Evolutionary conservation across 176 grass and related monocot genomes (phyloP), one percentile per base, ranked within the genome.

Genomic region (Thinopyrum elongatum): DNA sequence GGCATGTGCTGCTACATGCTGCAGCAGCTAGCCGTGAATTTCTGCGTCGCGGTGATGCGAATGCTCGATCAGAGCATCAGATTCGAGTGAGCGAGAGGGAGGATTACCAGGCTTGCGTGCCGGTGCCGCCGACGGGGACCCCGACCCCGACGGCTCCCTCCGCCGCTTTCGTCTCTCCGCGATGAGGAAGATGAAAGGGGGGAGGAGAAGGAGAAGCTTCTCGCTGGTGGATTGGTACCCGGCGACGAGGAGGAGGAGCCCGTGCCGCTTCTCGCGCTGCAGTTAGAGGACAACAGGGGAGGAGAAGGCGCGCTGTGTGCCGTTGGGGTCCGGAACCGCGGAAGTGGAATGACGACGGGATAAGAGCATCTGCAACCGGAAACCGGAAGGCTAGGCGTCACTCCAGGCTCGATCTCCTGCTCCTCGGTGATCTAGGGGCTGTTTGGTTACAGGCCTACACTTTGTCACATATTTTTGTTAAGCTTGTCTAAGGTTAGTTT

Each of bases 61-160:
- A 36, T 44, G 59, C 3, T 27, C 80, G 30, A 31, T 21, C 80
- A 49, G 80, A 57, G 13, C 46, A n/a, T 53, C 46, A 55, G 67
- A 38, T 70, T 82, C 31, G 33, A 72, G 15, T 58, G 44, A 19
- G 65, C 1, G 68, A 23, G 53, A 13, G 16, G n/a, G 53, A 29
- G 69, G 26, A 83, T 30, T 83, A 74, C 81, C 68, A 28, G 15
- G 15, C 81, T 83, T 81, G 27, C 51, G 25, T 49, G 62, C 17
- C 26, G 63, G 53, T 36, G 47, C 30, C 47, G 66, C 66, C 33
- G 44, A 35, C 47, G 29, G 31, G 25, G 44, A 41, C 9, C 25
- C 46, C 17, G 64, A 47, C 46, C 21, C 80, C 65, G 65, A 6
- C 79, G 42, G 42, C 46, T 59, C 65, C 66, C 0, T 23, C 80